Percentiles rank a stretch among this genome's conserved stretches.
Conservation (phyloP, 2,329 filamentous ascomycete species). For the Botrytis fragariae region DNA sequence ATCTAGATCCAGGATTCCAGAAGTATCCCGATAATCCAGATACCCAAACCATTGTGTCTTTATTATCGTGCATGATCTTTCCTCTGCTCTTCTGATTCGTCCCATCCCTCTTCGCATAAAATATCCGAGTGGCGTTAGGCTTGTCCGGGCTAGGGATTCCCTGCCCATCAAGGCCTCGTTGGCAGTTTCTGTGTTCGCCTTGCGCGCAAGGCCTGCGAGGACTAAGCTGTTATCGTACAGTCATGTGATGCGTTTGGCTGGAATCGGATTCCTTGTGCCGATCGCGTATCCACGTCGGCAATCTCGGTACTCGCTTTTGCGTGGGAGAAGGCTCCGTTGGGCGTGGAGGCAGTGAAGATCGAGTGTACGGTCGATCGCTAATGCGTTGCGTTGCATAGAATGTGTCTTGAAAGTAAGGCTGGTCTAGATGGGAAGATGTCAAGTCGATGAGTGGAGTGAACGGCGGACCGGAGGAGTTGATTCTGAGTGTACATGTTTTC, state of each 20-base stretch:
- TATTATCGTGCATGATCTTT: neutral
- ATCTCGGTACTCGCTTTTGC: neutral
- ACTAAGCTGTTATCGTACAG: neutral
- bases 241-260: neutral
- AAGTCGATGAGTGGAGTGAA: neutral
- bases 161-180: neutral
- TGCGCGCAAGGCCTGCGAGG: slow-evolving; percentile 3
- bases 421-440: neutral
- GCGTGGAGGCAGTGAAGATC: slow-evolving; percentile 14
- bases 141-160: neutral
- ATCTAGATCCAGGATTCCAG: neutral
- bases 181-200: slow-evolving; percentile 1
- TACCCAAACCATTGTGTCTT: neutral
- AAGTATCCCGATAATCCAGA: neutral
- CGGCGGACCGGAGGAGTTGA: neutral
- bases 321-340: neutral
- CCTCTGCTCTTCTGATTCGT: neutral
- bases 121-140: slow-evolving; percentile 4
- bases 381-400: neutral
- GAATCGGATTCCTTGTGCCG: neutral
- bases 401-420: neutral
- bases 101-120: neutral
- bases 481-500: neutral
- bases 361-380: slow-evolving; percentile 16
- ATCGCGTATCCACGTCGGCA: neutral